Percentiles rank a stretch among this genome's conserved stretches.
Evolutionary conservation across 2,329 filamentous ascomycete genomes (phyloP).

Genomic region (Hypoxylon sp.): DNA sequence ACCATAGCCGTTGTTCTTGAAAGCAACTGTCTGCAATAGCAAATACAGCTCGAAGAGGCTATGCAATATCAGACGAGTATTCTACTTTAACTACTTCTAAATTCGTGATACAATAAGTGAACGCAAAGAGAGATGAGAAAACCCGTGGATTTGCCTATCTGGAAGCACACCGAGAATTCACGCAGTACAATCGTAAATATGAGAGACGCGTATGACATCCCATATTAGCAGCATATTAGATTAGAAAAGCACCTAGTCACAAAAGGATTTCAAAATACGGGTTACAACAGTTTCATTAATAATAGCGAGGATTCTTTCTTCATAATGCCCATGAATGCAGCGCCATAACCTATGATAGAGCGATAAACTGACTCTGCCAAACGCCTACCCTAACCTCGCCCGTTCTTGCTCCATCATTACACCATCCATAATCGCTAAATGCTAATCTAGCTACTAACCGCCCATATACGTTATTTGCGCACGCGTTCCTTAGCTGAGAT

Average conservation of each 20-base stretch:
- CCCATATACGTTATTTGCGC: conserved; percentile 9
- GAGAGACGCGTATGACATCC: background rate
- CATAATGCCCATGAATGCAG: conserved; percentile 32
- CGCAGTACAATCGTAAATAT: background rate
- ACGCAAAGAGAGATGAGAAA: no score
- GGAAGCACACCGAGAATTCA: background rate
- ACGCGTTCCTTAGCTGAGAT: background rate
- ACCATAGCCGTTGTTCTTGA: background rate
- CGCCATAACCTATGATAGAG: conserved; percentile 37
- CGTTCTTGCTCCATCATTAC: conserved; percentile 11
- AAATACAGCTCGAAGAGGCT: no score
- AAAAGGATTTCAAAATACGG: conserved; percentile 2
- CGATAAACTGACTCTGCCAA: conserved; percentile 24
- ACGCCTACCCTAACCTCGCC: conserved; percentile 29
- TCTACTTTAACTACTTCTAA: background rate
- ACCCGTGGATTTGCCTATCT: background rate
- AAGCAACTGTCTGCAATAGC: background rate
- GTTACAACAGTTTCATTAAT: conserved; percentile 34
- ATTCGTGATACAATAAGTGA: background rate
- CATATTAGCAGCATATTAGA: background rate
- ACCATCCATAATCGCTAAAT: conserved; percentile 10
- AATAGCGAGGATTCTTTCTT: conserved; percentile 20
- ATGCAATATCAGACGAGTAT: no score
- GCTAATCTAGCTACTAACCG: conserved; percentile 16
- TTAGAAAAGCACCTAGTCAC: background rate